Evolutionary conservation across 2,329 filamentous ascomycete genomes (phyloP), one percentile per base, ranked within the genome.

Genomic region (Hypomyces rosellus): DNA sequence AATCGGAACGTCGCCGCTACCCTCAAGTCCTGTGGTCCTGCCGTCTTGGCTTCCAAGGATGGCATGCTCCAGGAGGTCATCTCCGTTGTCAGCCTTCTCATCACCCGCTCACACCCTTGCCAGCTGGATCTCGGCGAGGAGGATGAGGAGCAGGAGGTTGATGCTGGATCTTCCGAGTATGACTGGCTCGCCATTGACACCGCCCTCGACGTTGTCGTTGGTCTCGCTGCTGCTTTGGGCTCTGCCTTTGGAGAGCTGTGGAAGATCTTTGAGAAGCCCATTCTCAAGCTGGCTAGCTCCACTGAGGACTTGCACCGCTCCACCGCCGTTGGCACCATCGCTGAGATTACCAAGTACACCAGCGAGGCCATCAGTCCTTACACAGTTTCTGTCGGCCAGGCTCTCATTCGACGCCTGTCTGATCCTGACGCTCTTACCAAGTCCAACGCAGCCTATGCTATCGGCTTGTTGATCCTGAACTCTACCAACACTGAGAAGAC

Each of bases 101-200:
- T 97, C 63, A 92, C 86, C 55, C 91, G 92, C 70, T 85, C 88
- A 55, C 93, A 99, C 72, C 85, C 88, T 50, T 96, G 89, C 75
- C 93, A 99, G 72, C 82, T 92, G 63, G 92, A 96, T 64, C 81
- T 95, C 18, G 88, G 86, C 42, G 86, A 88, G 53, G 85, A 89
- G 54, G 86, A 88, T 50, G 90, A 92, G 59, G 81, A 86, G 55
- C 78, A 82, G 50, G 83, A 84, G n/a, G 75, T 84, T 9, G 82
- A 87, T 50, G 74, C 74, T 48, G 92, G 90, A 65, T 87, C 86
- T 30, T 95, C 92, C 2, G 93, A 99, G 73, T 96, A 95, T 63
- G 93, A 97, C 74, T 97, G 93, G 93, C 81, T 96, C 15, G 86
- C 96, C 46, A 86, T 97, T 49, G 93, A 99, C 73, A 96, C 90